Percentiles rank a stretch among this genome's conserved stretches.
Conservation (phyloP, 139 green algal species). For the Volvox africanus region DNA sequence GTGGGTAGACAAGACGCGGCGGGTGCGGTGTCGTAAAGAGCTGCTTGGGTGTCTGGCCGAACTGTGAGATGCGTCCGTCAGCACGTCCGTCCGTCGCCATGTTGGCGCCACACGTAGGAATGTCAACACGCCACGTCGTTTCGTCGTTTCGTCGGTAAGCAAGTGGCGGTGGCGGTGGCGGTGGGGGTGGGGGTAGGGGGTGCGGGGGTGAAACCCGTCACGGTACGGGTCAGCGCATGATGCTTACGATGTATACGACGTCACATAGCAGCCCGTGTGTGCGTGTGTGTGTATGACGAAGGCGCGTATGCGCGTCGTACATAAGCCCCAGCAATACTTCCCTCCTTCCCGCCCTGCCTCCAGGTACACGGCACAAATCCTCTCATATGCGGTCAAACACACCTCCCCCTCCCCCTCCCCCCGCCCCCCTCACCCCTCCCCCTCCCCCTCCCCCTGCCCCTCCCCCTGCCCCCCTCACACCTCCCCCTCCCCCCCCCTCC, state of each 20-base stretch:
- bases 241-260: too few species aligned
- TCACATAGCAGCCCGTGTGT: too few species aligned
- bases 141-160: too few species aligned
- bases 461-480: background rate
- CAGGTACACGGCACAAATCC: background rate
- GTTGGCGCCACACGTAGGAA: too few species aligned
- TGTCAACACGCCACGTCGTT: too few species aligned
- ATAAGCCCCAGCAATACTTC: background rate
- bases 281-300: too few species aligned
- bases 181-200: too few species aligned
- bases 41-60: conserved; percentile 89
- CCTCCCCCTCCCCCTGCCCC: background rate
- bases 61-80: conserved; percentile 53
- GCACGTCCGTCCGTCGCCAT: background rate
- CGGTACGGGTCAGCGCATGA: too few species aligned
- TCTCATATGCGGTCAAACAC: background rate
- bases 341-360: too few species aligned
- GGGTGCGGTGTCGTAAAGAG: conserved; percentile 84
- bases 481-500: background rate
- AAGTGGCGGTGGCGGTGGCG: too few species aligned
- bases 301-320: background rate
- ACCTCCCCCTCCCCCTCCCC: background rate
- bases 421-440: background rate
- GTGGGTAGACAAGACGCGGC: conserved; percentile 59
- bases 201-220: too few species aligned